phyloP scores from a whole-genome alignment of 2,329 filamentous ascomycete genomes.

The Scedosporium apiospermum region DNA sequence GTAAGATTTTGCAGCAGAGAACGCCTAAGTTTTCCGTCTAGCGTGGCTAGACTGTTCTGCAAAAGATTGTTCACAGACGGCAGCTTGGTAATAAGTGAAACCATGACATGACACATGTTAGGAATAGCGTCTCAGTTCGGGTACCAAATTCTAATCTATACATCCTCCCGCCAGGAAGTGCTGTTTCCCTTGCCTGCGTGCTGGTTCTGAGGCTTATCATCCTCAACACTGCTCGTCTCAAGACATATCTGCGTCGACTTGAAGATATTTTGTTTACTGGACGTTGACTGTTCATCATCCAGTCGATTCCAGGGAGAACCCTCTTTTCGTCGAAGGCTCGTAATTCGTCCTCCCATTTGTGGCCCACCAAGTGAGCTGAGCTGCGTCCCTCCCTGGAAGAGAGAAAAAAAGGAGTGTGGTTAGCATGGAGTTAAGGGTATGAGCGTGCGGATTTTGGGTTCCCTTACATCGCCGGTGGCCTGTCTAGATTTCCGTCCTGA shows the following conservation, averaged over 20 bases:
- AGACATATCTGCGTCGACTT: slow-evolving; percentile 5
- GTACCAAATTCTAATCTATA: neutral
- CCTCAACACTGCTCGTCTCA: neutral
- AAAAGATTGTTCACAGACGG: no score
- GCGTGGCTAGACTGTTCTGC: no score
- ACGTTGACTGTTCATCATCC: slow-evolving; percentile 6
- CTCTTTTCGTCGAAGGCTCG: slow-evolving; percentile 3
- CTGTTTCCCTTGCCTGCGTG: neutral
- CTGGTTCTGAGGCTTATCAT: neutral
- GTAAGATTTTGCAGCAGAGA: no score
- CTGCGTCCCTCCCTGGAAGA: neutral
- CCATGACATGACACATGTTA: no score
- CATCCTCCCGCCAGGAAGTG: neutral
- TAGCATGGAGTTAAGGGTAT: neutral
- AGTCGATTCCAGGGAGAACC: slow-evolving; percentile 6
- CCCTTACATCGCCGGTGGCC: neutral
- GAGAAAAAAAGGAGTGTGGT: neutral
- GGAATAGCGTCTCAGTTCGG: slow-evolving; percentile 34
- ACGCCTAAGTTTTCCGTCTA: no score
- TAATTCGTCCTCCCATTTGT: neutral
- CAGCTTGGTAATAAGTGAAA: no score
- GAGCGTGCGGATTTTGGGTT: neutral
- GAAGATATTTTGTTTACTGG: slow-evolving; percentile 4
- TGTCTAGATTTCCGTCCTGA: slow-evolving; percentile 4
- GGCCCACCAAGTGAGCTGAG: neutral